Conservation (phyloP, 2,329 filamentous ascomycete genomes). For the Calonectria henricotiae region DNA sequence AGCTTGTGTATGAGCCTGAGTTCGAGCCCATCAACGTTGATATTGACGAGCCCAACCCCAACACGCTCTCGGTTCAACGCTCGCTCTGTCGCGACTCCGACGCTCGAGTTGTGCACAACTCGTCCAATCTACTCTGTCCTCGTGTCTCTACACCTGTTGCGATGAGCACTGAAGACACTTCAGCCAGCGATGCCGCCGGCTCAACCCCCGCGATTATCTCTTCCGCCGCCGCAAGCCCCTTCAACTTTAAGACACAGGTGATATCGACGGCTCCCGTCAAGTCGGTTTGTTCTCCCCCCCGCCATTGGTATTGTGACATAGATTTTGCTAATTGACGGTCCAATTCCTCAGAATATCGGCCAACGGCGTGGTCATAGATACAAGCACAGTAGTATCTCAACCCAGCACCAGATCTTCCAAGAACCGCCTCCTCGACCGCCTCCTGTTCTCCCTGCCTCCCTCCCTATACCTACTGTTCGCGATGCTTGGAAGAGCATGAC, state of each 20-base stretch:
- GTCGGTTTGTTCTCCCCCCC: conserved; percentile 71
- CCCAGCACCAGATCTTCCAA: conserved; percentile 93
- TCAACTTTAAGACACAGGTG: conserved; percentile 93
- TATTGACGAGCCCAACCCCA: conserved; percentile 20
- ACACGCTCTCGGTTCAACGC: conserved; percentile 34
- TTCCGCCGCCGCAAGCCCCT: conserved; percentile 75
- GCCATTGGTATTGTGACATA: background rate
- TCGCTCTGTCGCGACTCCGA: conserved; percentile 44
- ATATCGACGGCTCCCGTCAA: conserved; percentile 84
- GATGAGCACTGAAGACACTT: conserved; percentile 44
- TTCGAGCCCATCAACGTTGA: conserved; percentile 37
- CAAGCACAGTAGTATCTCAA: conserved; percentile 94
- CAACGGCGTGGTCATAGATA: conserved; percentile 97
- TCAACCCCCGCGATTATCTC: conserved; percentile 26
- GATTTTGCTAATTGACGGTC: conserved; percentile 31
- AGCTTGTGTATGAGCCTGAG: conserved; percentile 18
- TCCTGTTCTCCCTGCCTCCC: conserved; percentile 89
- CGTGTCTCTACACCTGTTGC: conserved; percentile 41
- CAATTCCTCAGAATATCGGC: conserved; percentile 79
- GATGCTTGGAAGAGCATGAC: conserved; percentile 95
- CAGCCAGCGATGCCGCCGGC: conserved; percentile 34
- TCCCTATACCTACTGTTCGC: conserved; percentile 90
- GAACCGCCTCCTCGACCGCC: conserved; percentile 90
- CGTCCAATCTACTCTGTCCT: conserved; percentile 44
- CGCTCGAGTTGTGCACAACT: conserved; percentile 40